Evolutionary conservation across 2,329 filamentous ascomycete species (phyloP).

Genomic region (Uncinocarpus reesii): DNA sequence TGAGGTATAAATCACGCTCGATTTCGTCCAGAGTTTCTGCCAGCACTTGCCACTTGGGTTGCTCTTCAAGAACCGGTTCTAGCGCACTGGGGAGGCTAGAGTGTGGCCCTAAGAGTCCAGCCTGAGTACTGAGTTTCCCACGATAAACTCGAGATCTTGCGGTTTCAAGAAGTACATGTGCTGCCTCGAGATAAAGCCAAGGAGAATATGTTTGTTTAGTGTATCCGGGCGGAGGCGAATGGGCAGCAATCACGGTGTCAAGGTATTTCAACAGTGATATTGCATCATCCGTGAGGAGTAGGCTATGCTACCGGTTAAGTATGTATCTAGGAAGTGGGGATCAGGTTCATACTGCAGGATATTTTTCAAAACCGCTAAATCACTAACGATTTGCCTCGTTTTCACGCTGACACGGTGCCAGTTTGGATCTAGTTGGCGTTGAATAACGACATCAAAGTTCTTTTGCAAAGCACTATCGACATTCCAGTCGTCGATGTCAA

Average conservation of each 20-base stretch:
- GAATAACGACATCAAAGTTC: slow-evolving; percentile 81
- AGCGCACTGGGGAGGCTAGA: slow-evolving; percentile 50
- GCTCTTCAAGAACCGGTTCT: slow-evolving; percentile 76
- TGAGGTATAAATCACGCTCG: slow-evolving; percentile 78
- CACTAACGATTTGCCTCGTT: slow-evolving; percentile 86
- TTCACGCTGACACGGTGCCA: slow-evolving; percentile 96
- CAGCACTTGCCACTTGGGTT: slow-evolving; percentile 84
- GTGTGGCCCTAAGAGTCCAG: slow-evolving; percentile 29
- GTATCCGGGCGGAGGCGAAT: slow-evolving; percentile 77
- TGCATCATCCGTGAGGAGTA: slow-evolving; percentile 73
- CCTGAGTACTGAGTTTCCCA: slow-evolving; percentile 54
- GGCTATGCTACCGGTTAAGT: slow-evolving; percentile 29
- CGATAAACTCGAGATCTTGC: slow-evolving; percentile 81
- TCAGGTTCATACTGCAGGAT: slow-evolving; percentile 54
- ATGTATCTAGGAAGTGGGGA: not conserved
- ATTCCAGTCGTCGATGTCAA: slow-evolving; percentile 97
- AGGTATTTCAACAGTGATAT: slow-evolving; percentile 87
- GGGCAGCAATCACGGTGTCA: slow-evolving; percentile 84
- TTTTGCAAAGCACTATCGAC: slow-evolving; percentile 83
- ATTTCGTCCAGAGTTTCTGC: slow-evolving; percentile 91
- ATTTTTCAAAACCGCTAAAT: slow-evolving; percentile 69
- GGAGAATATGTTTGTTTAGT: slow-evolving; percentile 83
- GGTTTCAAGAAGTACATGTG: slow-evolving; percentile 85
- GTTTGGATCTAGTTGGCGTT: slow-evolving; percentile 84
- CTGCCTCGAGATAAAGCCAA: slow-evolving; percentile 92